phyloP scores from a whole-genome alignment of 2,329 filamentous ascomycete species.

The Phyllosticta ampelicida region DNA sequence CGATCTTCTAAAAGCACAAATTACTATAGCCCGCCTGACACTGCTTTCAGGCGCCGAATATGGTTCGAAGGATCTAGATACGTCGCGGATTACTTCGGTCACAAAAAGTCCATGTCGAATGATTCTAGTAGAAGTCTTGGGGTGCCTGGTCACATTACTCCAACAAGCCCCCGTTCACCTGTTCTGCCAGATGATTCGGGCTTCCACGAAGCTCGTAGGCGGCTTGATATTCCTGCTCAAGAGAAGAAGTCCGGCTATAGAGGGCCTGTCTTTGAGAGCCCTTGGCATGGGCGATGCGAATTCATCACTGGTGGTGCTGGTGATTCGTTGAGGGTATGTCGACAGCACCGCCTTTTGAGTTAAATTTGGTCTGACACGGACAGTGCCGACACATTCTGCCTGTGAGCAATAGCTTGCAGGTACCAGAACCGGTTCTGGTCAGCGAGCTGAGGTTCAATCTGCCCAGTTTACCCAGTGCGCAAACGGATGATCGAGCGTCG shows the following conservation, averaged over 20 bases:
- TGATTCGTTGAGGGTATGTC: constrained; percentile 48
- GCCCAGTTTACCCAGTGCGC: constrained; percentile 28
- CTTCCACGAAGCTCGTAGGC: background rate
- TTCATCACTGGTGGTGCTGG: constrained; percentile 72
- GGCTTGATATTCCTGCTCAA: constrained; percentile 23
- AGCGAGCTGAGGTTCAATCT: constrained; percentile 89
- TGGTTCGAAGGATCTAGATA: constrained; percentile 38
- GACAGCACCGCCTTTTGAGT: background rate
- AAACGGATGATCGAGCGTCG: constrained; percentile 18
- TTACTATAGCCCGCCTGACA: constrained; percentile 9
- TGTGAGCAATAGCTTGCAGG: constrained; percentile 24
- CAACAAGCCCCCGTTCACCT: background rate
- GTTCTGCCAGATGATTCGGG: background rate
- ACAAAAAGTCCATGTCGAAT: constrained; percentile 24
- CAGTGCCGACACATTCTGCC: constrained; percentile 60
- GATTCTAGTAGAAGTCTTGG: constrained; percentile 33
- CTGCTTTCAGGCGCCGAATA: constrained; percentile 34
- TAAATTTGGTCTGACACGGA: constrained; percentile 11
- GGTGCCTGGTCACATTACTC: constrained; percentile 15
- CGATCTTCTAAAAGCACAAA: constrained; percentile 2
- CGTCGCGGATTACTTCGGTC: constrained; percentile 29
- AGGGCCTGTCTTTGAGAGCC: constrained; percentile 67
- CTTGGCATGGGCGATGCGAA: constrained; percentile 79
- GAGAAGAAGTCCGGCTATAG: constrained; percentile 42
- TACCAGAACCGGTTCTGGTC: constrained; percentile 39